Evolutionary conservation across 129 eudicot genomes (phyloP), one percentile per base, ranked within the genome.

Genomic region (Saussurea involucrata): DNA sequence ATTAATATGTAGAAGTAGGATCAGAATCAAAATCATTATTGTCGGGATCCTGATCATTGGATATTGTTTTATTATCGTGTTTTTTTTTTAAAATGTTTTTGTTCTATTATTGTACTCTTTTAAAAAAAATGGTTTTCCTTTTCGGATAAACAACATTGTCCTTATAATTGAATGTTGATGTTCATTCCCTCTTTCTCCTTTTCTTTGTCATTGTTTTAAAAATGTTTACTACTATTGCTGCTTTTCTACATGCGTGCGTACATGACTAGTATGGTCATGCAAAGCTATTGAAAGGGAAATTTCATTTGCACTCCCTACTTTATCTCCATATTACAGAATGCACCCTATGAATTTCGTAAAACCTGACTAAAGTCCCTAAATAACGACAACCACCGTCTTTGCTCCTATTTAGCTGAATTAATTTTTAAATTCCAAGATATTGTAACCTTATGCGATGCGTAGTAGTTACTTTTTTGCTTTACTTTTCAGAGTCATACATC

Each of bases 231-330:
- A 67, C 79, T 21, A 66, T 28, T 73, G 69, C 79, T 66, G 36
- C 63, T 72, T 80, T 72, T 80, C 83, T 80, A 66, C 69, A 31
- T 72, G 83, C 83, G 74, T 72, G 69, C 69, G 83, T 73, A 80
- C 66, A 74, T 66, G 37, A 49, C 29, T 80, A 73, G 61, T 24
- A 22, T 73, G 61, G 31, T 80, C 46, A 21, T 73, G 69, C 79
- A 80, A 80, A 80, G 79, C 68, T 68, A 36, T 80, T 66, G 84
- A 74, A 65, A 74, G 33, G 24, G 68, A 27, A 36, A 37, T 28
- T 40, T 55, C 34, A 67, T n/a, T 24, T 55, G 11, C 21, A 67
- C 64, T 13, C 21, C 75, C 69, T 63, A 28, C 4, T 4, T 74
- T 69, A 71, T 71, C 4, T 79, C 42, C 29, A 63, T 13, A 53